These are phyloP conservation scores for Ustilago esculenta DNA, from an alignment of 1,284 basidiomycete species.

Conservation along the genomic window DNA sequence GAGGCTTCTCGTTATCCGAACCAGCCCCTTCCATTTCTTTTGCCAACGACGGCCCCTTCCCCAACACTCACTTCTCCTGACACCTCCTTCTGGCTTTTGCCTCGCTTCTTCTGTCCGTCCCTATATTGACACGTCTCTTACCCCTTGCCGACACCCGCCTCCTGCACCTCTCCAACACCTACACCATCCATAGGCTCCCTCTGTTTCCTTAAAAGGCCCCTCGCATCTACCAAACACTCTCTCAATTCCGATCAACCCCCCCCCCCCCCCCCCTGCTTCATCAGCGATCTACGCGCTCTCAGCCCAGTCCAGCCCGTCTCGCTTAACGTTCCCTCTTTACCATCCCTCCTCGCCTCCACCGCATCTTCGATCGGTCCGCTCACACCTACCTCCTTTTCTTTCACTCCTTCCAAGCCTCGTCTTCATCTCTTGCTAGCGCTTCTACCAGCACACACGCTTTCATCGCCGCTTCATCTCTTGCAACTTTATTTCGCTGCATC, in stretches of 20 bases:
- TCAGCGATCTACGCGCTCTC: conserved; percentile 31
- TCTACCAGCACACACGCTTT: too few species aligned
- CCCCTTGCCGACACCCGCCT: conserved; percentile 39
- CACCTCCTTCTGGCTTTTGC: conserved; percentile 6
- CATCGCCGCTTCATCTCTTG: not conserved
- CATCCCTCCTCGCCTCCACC: conserved; percentile 8
- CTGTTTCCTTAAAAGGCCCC: conserved; percentile 41
- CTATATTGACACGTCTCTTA: conserved; percentile 5
- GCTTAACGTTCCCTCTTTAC: conserved; percentile 13
- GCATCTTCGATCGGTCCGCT: conserved; percentile 27
- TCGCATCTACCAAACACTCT: conserved; percentile 45
- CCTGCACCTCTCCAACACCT: conserved; percentile 29
- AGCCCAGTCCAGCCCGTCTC: conserved; percentile 27
- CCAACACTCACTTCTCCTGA: conserved; percentile 19
- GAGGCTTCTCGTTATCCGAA: conserved; percentile 20
- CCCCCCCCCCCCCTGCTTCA: conserved; percentile 40
- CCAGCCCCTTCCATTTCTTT: conserved; percentile 19
- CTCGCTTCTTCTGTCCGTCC: conserved; percentile 7
- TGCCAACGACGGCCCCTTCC: conserved; percentile 27
- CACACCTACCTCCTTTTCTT: not conserved
- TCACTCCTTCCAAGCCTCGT: not conserved
- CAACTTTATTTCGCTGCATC: conserved; percentile 38
- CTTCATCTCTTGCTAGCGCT: not conserved
- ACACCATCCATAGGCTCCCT: conserved; percentile 15
- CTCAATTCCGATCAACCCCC: conserved; percentile 39